Evolutionary conservation across 805 yeast genomes (phyloP).

Genomic region (Saccharomycopsis sp.): DNA sequence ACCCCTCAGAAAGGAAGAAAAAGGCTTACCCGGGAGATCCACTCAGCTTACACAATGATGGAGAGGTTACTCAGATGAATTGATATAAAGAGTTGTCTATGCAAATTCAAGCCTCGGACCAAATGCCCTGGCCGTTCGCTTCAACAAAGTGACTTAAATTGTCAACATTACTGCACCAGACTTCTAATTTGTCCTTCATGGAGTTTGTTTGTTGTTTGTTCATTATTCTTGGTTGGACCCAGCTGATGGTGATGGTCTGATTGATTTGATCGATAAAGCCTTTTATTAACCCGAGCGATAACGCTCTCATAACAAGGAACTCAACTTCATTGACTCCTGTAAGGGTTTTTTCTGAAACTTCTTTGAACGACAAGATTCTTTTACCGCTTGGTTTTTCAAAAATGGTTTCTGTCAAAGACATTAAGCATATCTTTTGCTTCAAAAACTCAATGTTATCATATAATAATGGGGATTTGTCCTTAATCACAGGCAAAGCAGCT

Average conservation of each 20-base stretch:
- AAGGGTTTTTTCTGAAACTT: constrained; percentile 65
- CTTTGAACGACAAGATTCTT: constrained; percentile 63
- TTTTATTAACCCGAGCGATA: constrained; percentile 70
- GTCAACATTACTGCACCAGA: constrained; percentile 73
- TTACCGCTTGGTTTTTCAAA: constrained; percentile 67
- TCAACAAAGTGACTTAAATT: constrained; percentile 55
- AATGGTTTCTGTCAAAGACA: constrained; percentile 82
- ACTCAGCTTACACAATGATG: no score
- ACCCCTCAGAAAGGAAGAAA: no score
- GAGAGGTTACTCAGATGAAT: no score
- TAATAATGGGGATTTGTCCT: constrained; percentile 46
- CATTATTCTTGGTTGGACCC: constrained; percentile 96
- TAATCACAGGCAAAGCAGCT: constrained; percentile 31
- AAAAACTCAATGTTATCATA: constrained; percentile 54
- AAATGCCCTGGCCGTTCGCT: constrained; percentile 50
- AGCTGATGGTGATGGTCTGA: constrained; percentile 67
- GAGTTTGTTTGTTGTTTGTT: constrained; percentile 67
- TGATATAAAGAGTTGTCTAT: no score
- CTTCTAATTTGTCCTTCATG: constrained; percentile 63
- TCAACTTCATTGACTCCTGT: constrained; percentile 64
- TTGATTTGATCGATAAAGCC: constrained; percentile 90
- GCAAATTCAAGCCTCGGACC: constrained; percentile 45
- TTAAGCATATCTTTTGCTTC: constrained; percentile 83
- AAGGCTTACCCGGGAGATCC: no score
- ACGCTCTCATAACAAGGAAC: constrained; percentile 82